phyloP scores from a whole-genome alignment of 805 yeast species.

The Nakazawaea ernobii region DNA sequence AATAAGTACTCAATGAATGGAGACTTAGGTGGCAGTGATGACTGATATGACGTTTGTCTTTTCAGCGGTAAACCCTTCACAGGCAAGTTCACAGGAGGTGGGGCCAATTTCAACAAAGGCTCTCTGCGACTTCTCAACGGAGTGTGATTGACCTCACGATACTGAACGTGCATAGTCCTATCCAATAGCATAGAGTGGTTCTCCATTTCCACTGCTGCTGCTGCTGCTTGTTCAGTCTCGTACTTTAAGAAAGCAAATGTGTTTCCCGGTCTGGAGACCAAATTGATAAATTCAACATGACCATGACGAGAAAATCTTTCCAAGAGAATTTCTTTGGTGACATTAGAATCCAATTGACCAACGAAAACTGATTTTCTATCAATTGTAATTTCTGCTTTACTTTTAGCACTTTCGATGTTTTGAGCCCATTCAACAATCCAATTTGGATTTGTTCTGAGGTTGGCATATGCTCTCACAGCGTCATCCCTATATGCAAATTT shows the following conservation, averaged over 20 bases:
- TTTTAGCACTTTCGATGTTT: conserved; percentile 48
- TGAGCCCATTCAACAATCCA: conserved; percentile 82
- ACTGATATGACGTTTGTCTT: conserved; percentile 21
- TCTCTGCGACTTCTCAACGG: conserved; percentile 14
- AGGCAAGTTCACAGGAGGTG: conserved; percentile 72
- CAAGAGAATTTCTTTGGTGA: conserved; percentile 47
- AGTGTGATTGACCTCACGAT: conserved; percentile 52
- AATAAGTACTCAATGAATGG: neutral
- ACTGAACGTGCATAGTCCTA: conserved; percentile 81
- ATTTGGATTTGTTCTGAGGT: conserved; percentile 45
- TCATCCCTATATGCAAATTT: conserved; percentile 80
- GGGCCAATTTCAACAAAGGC: conserved; percentile 46
- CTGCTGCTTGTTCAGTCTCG: conserved; percentile 65
- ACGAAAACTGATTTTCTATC: conserved; percentile 74
- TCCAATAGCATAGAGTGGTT: conserved; percentile 72
- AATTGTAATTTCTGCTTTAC: conserved; percentile 36
- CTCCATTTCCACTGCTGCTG: conserved; percentile 79
- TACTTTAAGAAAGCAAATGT: conserved; percentile 73
- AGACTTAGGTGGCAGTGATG: conserved; percentile 9
- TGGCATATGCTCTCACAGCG: conserved; percentile 80
- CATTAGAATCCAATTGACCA: conserved; percentile 59
- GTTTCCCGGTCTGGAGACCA: conserved; percentile 45
- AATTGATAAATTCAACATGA: conserved; percentile 46
- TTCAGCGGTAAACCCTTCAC: conserved; percentile 20
- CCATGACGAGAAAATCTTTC: conserved; percentile 69